phyloP scores from a whole-genome alignment of 129 eudicot species.

The Escallonia rubra region DNA sequence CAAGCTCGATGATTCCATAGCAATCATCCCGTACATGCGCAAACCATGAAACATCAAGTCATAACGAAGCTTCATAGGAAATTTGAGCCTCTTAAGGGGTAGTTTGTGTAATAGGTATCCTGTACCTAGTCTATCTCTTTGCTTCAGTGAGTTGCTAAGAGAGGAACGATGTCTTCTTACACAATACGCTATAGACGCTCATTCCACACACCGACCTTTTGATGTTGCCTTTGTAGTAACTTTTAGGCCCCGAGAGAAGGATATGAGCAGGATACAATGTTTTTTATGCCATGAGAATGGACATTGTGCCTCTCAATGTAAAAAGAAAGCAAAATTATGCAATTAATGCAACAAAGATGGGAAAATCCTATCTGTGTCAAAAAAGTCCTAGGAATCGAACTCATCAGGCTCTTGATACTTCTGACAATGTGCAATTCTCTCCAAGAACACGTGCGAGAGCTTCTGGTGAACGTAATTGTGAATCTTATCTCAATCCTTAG shows the following conservation, averaged over 20 bases:
- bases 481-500: neutral
- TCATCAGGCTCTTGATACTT: neutral
- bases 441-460: no score
- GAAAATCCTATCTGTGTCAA: neutral
- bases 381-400: neutral
- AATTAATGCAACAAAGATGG: neutral
- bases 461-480: neutral
- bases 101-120: neutral
- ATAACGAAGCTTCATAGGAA: neutral
- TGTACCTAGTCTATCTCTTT: neutral
- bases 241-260: neutral
- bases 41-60: neutral
- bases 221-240: neutral
- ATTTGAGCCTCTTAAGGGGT: neutral
- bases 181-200: neutral
- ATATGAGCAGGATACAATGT: neutral
- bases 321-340: neutral
- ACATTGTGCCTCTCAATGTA: neutral
- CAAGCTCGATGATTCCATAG: neutral
- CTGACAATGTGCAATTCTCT: no score
- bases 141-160: neutral
- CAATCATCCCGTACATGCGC: neutral
- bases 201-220: neutral
- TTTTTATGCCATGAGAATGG: neutral
- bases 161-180: neutral